A percentile compares a stretch with the other conserved stretches of the same genome.
Evolutionary conservation across 257 asterid genomes (phyloP).

Genomic region (Gentiana dahurica): DNA sequence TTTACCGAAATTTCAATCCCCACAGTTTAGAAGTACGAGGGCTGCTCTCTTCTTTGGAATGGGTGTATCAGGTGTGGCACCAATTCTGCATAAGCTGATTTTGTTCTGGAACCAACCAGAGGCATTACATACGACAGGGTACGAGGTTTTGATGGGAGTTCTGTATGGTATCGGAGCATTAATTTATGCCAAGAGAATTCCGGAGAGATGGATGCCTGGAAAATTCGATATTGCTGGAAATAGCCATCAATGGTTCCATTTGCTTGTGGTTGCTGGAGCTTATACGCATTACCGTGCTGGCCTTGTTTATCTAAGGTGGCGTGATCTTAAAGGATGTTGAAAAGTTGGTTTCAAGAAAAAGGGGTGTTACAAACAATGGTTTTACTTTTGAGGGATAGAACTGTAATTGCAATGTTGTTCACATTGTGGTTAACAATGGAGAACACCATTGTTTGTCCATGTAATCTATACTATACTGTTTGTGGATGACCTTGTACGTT

Average conservation of each 20-base stretch:
- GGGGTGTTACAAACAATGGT: not conserved
- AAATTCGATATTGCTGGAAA: conserved; percentile 87
- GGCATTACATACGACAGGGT: conserved; percentile 73
- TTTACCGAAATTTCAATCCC: conserved; percentile 73
- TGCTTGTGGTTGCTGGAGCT: conserved; percentile 95
- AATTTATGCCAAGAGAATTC: conserved; percentile 70
- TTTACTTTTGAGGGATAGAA: not conserved
- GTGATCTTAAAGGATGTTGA: conserved; percentile 85
- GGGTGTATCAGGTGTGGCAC: conserved; percentile 81
- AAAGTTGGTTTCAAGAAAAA: not conserved
- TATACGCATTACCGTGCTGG: conserved; percentile 89
- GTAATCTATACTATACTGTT: too few relatives aligned
- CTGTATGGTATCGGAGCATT: conserved; percentile 75
- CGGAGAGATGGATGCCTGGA: conserved; percentile 95
- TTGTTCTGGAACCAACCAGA: conserved; percentile 79
- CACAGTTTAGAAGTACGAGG: conserved; percentile 65
- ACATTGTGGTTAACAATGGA: not conserved
- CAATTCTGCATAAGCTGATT: conserved; percentile 74
- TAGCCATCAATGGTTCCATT: conserved; percentile 85
- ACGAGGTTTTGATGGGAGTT: conserved; percentile 75
- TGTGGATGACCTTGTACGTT: too few relatives aligned
- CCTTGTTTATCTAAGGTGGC: conserved; percentile 83
- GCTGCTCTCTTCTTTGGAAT: conserved; percentile 75
- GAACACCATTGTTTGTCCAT: too few relatives aligned
- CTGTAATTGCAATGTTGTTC: too few relatives aligned